Conservation (phyloP, 1,284 basidiomycete species). For the Ustilago vetiveriae region DNA sequence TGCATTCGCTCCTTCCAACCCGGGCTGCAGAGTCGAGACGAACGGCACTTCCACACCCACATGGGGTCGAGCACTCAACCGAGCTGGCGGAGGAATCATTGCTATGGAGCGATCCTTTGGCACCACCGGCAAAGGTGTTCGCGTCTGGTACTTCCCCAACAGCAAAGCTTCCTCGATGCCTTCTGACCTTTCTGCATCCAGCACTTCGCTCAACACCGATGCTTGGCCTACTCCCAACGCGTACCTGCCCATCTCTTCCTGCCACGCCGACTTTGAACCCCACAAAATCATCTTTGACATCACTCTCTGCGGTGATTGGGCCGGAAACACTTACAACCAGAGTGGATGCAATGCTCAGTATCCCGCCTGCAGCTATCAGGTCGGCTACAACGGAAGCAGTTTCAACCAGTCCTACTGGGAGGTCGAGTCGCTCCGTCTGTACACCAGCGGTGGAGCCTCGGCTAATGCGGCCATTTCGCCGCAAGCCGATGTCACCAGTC, state of each 20-base stretch:
- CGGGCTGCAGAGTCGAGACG: conserved; percentile 59
- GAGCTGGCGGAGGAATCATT: conserved; percentile 56
- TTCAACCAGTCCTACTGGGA: conserved; percentile 61
- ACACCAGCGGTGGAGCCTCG: conserved; percentile 44
- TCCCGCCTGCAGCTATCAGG: conserved; percentile 50
- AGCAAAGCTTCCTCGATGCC: conserved; percentile 29
- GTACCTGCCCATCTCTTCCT: conserved; percentile 53
- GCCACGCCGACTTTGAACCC: conserved; percentile 50
- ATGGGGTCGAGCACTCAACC: conserved; percentile 57
- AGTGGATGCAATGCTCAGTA: conserved; percentile 50
- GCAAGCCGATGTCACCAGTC: conserved; percentile 7
- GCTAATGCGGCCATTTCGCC: conserved; percentile 44
- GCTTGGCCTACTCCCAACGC: conserved; percentile 58
- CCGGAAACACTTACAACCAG: conserved; percentile 43
- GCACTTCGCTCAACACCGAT: conserved; percentile 40
- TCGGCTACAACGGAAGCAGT: conserved; percentile 50
- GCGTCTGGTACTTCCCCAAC: conserved; percentile 62
- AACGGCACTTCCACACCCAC: conserved; percentile 52
- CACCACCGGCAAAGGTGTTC: conserved; percentile 57
- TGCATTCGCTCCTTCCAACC: conserved; percentile 33
- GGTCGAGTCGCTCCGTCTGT: conserved; percentile 50
- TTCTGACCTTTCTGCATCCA: conserved; percentile 43
- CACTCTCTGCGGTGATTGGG: conserved; percentile 64
- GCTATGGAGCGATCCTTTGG: conserved; percentile 64
- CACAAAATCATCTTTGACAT: conserved; percentile 63